These are phyloP conservation scores for Amphicarpaea edgeworthii DNA, from an alignment of 306 rosid species.

Conservation along the genomic window DNA sequence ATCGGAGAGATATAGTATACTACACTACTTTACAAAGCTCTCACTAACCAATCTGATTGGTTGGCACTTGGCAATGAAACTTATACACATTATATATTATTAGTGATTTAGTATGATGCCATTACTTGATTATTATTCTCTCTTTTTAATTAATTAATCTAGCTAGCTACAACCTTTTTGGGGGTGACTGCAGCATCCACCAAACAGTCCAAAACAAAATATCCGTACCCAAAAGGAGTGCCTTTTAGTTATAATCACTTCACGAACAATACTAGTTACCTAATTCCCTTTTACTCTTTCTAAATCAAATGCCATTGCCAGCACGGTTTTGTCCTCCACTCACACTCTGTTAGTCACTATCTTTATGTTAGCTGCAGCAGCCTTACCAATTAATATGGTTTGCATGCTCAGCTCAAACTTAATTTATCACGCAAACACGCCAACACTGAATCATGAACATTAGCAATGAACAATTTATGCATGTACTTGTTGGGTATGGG, in stretches of 20 bases:
- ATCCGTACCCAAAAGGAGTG: constrained; percentile 49
- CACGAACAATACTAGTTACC: constrained; percentile 10
- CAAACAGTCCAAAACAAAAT: constrained; percentile 9
- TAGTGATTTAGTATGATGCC: not conserved
- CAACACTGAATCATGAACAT: not conserved
- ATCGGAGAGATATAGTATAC: not conserved
- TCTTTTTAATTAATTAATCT: not conserved
- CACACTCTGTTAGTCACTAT: constrained; percentile 39
- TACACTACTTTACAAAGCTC: not conserved
- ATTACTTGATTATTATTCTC: constrained; percentile 11
- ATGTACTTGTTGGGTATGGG: not conserved
- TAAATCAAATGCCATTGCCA: constrained; percentile 34
- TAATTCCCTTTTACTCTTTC: not conserved
- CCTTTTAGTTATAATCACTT: constrained; percentile 26
- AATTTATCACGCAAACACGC: constrained; percentile 18
- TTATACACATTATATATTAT: constrained; percentile 8
- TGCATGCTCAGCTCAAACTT: not conserved
- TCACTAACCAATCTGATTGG: constrained; percentile 42
- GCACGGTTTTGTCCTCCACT: constrained; percentile 31
- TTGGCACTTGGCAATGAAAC: constrained; percentile 41
- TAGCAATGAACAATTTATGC: not conserved
- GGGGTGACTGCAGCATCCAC: constrained; percentile 37
- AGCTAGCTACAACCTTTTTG: constrained; percentile 20
- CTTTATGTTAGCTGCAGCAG: constrained; percentile 17
- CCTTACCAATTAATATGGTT: constrained; percentile 19